Conservation (phyloP, 2,329 filamentous ascomycete genomes). For the Pyrenochaeta sp. region DNA sequence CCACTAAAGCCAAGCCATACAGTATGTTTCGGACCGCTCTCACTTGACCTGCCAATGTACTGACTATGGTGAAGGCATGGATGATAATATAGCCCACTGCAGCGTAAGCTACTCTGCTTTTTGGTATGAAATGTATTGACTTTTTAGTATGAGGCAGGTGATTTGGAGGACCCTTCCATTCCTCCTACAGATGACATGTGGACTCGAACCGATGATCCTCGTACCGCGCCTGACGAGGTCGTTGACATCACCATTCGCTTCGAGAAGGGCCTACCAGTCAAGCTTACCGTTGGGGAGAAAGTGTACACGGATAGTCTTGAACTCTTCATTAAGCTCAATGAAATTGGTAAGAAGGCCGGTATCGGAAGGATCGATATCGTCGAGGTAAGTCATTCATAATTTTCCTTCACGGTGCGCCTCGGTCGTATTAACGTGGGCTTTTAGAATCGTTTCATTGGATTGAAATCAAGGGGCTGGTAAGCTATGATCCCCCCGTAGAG, state of each 20-base stretch:
- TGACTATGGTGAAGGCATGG: too few relatives aligned
- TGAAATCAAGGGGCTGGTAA: too few relatives aligned
- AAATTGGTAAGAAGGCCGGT: slow-evolving; percentile 75
- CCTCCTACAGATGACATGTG: slow-evolving; percentile 81
- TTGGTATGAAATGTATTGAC: slow-evolving; percentile 78
- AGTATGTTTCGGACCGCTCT: too few relatives aligned
- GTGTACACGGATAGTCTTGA: slow-evolving; percentile 73
- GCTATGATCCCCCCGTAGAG: too few relatives aligned
- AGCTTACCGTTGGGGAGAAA: slow-evolving; percentile 67
- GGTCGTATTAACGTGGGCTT: too few relatives aligned
- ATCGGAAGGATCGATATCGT: slow-evolving; percentile 86
- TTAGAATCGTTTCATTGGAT: too few relatives aligned
- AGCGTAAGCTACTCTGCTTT: too few relatives aligned
- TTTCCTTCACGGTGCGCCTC: too few relatives aligned
- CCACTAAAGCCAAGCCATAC: slow-evolving; percentile 72
- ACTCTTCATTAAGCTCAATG: slow-evolving; percentile 76
- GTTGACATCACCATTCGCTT: slow-evolving; percentile 77
- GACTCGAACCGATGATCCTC: slow-evolving; percentile 76
- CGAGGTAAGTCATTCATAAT: too few relatives aligned
- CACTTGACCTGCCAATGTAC: too few relatives aligned
- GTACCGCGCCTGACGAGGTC: slow-evolving; percentile 74
- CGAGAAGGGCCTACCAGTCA: slow-evolving; percentile 77
- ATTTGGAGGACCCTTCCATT: slow-evolving; percentile 71
- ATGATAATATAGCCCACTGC: slow-evolving; percentile 79
- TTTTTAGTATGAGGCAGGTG: too few relatives aligned